Evolutionary conservation across 1,139 yeast genomes (phyloP), one percentile per base, ranked within the genome.

Genomic region (Hyphopichia burtonii): DNA sequence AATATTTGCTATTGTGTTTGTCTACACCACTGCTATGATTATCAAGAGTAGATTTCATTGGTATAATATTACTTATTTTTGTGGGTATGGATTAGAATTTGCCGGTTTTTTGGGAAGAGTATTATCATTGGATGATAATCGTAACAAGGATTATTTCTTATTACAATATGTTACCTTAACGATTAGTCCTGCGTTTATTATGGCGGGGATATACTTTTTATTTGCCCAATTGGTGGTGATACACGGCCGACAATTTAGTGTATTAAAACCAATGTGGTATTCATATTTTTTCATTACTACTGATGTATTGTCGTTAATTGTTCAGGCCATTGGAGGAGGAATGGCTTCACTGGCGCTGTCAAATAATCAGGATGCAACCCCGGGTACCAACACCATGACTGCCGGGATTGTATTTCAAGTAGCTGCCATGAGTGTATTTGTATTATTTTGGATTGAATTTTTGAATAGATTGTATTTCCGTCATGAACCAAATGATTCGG

Each of bases 241-340:
- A 7, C 86, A 80, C 59, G 95, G 96, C 6, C 68, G 78, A 39
- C 61, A 71, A 34, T 82, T 68, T 53, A 80, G 94, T 1, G 56
- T 76, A 0, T 61, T 90, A 45, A 78, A 75, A 50, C 96, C 97
- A 3, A 80, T 86, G 81, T 74, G 78, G 61, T 90, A 89, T 60
- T 77, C 90, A 0, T 79, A 82, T 52, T 68, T 85, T 25, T 87
- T 86, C 57, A 80, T 86, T 33, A 65, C 76, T 7, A 72, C 80
- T 50, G 96, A 90, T 54, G 69, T 86, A 11, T 55, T 85, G 8
- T 81, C 96, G 1, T 71, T 90, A 47, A 61, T 83, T 12, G 63
- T 90, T 31, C 97, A 90, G 60, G 96, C 88, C 5, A 80, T 75
- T 20, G 97, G 96, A 31, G 89, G 88, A 42, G 96, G 91, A 46